Conservation (phyloP, 2,329 filamentous ascomycete genomes). For the Penicillium sp. region DNA sequence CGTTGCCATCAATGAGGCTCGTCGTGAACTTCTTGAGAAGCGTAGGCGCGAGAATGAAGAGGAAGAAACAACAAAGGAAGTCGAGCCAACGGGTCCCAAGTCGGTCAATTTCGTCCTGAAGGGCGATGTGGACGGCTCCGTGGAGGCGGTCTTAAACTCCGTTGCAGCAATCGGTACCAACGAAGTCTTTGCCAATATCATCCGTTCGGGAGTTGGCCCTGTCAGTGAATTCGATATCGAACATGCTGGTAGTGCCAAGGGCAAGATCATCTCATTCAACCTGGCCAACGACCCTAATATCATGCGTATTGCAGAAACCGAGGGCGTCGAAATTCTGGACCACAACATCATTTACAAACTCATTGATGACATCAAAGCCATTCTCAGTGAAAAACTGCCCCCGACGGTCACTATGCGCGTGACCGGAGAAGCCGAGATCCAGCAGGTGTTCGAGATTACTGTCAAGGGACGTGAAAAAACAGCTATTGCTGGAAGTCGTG, state of each 20-base stretch:
- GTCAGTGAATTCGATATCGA: slow-evolving; percentile 86
- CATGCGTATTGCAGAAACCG: slow-evolving; percentile 64
- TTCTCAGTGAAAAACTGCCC: slow-evolving; percentile 67
- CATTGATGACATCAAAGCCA: slow-evolving; percentile 50
- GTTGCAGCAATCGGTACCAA: slow-evolving; percentile 78
- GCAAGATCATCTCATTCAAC: slow-evolving; percentile 85
- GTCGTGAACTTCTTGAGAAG: slow-evolving; percentile 59
- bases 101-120: slow-evolving; percentile 82
- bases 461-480: slow-evolving; percentile 67
- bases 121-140: slow-evolving; percentile 88
- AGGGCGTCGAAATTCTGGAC: slow-evolving; percentile 74
- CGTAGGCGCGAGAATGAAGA: slow-evolving; percentile 36
- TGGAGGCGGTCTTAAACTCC: slow-evolving; percentile 80
- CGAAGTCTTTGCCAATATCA: slow-evolving; percentile 73
- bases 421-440: slow-evolving; percentile 81
- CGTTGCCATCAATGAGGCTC: slow-evolving; percentile 71
- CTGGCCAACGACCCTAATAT: slow-evolving; percentile 66
- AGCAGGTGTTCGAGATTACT: slow-evolving; percentile 80
- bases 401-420: slow-evolving; percentile 67
- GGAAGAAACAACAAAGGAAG: slow-evolving; percentile 35
- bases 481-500: slow-evolving; percentile 81
- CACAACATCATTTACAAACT: slow-evolving; percentile 65
- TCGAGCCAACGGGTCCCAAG: slow-evolving; percentile 48
- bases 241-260: slow-evolving; percentile 73
- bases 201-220: slow-evolving; percentile 73